Base-by-base conservation (phyloP, 345 rosid species). In the Boechera stricta region DNA sequence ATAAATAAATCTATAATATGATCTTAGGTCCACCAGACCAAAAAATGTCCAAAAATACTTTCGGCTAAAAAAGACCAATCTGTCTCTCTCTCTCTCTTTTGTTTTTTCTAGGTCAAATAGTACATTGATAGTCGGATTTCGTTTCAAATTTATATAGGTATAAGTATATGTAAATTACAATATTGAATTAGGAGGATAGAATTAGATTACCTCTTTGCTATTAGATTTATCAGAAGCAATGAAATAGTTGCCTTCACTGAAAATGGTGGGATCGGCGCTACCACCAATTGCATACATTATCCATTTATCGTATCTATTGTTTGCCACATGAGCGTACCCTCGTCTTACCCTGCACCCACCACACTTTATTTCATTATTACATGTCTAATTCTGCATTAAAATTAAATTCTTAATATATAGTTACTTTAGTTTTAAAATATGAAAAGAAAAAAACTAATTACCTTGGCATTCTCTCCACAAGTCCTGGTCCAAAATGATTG, bases 381-480 rank as follows among this genome's bases (percentile, higher is more conserved):
- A 26, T 70, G 11, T 42, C 16, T 1, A 55, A 28, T 41, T 28
- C 8, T 36, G 1, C 51, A 28, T 51, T 28, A 21, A 28, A 38
- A n/a, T 7, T 29, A 53, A 36, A 10, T n/a, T 5, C 21, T 41
- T 60, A n/a, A 47, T 15, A 47, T 10, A 41, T 10, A 10, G 21
- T 51, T 7, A 18, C 4, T 18, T 51, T 51, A 16, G 4, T 49
- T 18, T 49, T 49, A 0, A 7, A 8, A 47, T 13, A 16, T 5
- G 7, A 15, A 13, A 45, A 11, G 21, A 7, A 45, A 32, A 10
- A 58, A 42, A 24, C 18, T 3, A 44, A 21, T 64, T 78, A 91
- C 98, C 98, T 88, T 26, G 98, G 98, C 97, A 94, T 90, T 83
- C 98, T 87, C 82, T 94, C 93, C 54, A 88, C 86, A 13, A 94